phyloP scores from a whole-genome alignment of 352 stramenopile genomes.

The Saprolegnia parasitica region DNA sequence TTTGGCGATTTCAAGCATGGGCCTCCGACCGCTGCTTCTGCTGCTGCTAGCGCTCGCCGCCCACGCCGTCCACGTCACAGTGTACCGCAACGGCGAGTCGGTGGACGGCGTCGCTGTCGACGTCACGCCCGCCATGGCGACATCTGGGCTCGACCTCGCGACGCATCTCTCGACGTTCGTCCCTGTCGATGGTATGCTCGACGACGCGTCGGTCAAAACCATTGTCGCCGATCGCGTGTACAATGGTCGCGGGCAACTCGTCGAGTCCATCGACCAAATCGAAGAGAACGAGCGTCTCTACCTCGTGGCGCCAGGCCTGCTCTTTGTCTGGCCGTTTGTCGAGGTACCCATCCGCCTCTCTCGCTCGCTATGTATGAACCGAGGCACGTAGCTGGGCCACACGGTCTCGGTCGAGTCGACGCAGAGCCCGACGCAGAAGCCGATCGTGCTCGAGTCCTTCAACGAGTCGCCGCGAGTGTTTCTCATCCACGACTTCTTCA shows the following conservation, averaged over 20 bases:
- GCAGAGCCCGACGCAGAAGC: slow-evolving; percentile 25
- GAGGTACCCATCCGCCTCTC: not conserved
- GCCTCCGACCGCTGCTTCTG: not conserved
- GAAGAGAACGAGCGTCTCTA: slow-evolving; percentile 26
- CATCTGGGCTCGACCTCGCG: slow-evolving; percentile 14
- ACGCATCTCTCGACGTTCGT: slow-evolving; percentile 19
- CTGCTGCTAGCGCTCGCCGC: not conserved
- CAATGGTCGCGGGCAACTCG: slow-evolving; percentile 14
- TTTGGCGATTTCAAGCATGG: slow-evolving; percentile 10
- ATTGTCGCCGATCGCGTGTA: slow-evolving; percentile 28
- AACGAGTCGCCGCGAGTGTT: slow-evolving; percentile 37
- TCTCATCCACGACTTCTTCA: slow-evolving; percentile 43
- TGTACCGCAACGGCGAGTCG: slow-evolving; percentile 25
- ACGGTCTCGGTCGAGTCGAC: slow-evolving; percentile 17
- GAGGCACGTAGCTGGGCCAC: slow-evolving; percentile 13
- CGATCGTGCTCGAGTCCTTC: slow-evolving; percentile 29
- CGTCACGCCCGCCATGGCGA: slow-evolving; percentile 5
- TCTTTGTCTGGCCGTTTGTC: slow-evolving; percentile 31
- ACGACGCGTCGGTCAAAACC: not conserved
- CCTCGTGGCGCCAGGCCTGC: slow-evolving; percentile 24
- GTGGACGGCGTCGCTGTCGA: slow-evolving; percentile 4
- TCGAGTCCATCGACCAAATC: slow-evolving; percentile 24
- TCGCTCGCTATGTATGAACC: not conserved
- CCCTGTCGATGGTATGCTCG: slow-evolving; percentile 15
- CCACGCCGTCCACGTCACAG: slow-evolving; percentile 26